Evolutionary conservation across 116 monocot species (phyloP).

Genomic region (Dioscorea cayenensis): DNA sequence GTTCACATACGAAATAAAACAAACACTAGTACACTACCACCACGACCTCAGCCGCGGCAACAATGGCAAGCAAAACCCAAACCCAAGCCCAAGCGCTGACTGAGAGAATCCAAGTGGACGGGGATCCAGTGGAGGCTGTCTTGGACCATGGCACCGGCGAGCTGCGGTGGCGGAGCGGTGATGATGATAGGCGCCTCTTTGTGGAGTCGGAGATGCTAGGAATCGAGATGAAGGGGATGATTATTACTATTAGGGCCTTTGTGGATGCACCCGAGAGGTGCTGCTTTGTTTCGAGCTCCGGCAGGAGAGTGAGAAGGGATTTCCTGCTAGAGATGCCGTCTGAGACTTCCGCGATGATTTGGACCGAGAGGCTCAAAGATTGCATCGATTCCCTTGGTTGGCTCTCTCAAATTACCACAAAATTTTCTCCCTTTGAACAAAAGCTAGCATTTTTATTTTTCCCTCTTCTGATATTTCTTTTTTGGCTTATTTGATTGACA

Average conservation of each 20-base stretch:
- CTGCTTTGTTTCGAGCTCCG: conserved; percentile 5
- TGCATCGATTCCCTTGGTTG: conserved; percentile 48
- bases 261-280: conserved; percentile 6
- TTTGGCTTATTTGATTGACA: too few species aligned
- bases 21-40: too few species aligned
- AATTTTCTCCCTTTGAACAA: neutral
- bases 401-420: neutral
- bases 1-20: too few species aligned
- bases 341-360: conserved; percentile 17
- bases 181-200: conserved; percentile 14
- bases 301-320: conserved; percentile 37
- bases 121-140: conserved; percentile 21
- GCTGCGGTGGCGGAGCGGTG: conserved; percentile 47
- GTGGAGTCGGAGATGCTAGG: conserved; percentile 57
- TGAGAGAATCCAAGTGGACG: conserved; percentile 34
- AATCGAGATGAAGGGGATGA: conserved; percentile 27
- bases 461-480: too few species aligned
- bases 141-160: conserved; percentile 13
- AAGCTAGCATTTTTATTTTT: too few species aligned
- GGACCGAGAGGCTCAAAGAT: conserved; percentile 30
- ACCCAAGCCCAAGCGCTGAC: neutral
- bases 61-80: neutral
- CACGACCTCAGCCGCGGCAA: too few species aligned
- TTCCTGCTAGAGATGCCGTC: conserved; percentile 38
- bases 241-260: conserved; percentile 36